phyloP scores from a whole-genome alignment of 371 early-diverging fungal species.

The Mortierella sp. region DNA sequence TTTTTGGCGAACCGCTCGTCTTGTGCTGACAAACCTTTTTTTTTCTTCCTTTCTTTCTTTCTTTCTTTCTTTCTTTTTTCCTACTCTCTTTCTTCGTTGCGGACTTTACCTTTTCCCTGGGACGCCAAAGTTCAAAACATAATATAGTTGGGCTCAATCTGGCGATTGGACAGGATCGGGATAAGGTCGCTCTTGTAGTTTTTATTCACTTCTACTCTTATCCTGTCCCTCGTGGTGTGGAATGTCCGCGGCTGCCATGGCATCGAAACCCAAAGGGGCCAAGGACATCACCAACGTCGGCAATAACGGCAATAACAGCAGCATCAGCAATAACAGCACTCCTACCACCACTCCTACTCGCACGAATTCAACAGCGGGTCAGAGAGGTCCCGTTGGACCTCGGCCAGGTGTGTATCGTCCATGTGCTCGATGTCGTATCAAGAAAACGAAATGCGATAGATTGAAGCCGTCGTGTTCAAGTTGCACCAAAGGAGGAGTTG shows the following conservation, averaged over 20 bases:
- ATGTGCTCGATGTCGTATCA: slow-evolving; percentile 47
- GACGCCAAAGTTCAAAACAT: neutral
- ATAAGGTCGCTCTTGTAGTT: neutral
- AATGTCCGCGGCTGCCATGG: neutral
- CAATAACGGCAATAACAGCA: slow-evolving; percentile 5
- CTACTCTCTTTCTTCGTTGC: neutral
- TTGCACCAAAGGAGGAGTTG: slow-evolving; percentile 37
- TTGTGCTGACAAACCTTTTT: neutral
- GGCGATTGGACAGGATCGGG: slow-evolving; percentile 4
- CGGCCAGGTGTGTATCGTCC: slow-evolving; percentile 51
- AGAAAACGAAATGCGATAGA: slow-evolving; percentile 50
- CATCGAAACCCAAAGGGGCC: neutral
- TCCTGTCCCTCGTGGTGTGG: neutral
- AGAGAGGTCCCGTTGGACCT: slow-evolving; percentile 35
- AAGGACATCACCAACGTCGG: slow-evolving; percentile 4
- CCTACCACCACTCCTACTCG: neutral
- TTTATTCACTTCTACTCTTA: neutral
- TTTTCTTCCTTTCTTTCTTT: neutral
- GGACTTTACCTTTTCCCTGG: neutral
- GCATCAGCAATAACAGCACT: slow-evolving; percentile 1
- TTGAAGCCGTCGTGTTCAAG: slow-evolving; percentile 45
- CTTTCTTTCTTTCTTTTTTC: too few species aligned
- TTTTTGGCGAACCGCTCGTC: neutral
- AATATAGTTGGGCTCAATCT: neutral
- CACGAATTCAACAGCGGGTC: neutral